Evolutionary conservation across 257 asterid genomes (phyloP), one percentile per base, ranked within the genome.

Genomic region (Solanum chmielewskii): DNA sequence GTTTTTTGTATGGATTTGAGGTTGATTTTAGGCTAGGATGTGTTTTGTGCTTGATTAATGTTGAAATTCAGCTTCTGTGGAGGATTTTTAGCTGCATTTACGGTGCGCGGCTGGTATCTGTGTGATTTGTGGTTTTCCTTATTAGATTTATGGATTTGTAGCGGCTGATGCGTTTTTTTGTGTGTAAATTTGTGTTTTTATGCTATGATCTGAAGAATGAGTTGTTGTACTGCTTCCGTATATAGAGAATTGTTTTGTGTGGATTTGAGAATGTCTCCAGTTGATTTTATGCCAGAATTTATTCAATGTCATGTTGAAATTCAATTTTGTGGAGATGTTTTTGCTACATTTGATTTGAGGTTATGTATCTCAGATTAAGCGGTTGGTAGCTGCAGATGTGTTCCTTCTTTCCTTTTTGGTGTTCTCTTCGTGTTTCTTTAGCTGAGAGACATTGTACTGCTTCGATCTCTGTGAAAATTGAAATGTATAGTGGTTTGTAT

Each of bases 131-230:
- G 84, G 25, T 33, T 23, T 37, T 76, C 5, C 31, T 18, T 64
- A 60, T 39, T 42, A 29, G 47, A 60, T 3, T 80, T 59, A 47
- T 49, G 21, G 37, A 18, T 42, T 42, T 31, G 39, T 76, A 42
- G 37, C 83, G 29, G 60, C 21, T 42, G 37, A 78, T 45, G 23
- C 41, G 66, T 45, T 78, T 45, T 42, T 25, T 45, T 78, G 25
- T 76, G 16, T 78, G 84, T 5, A 29, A 78, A 27, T 78, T 25
- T 44, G 41, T 45, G 5, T 45, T 45, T n/a, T 77, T 13, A 73
- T 52, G 82, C 29, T 73, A 82, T 85, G 92, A 91, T 86, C 89
- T 86, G 86, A 37, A 45, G 75, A 86, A 86, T 18, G 90, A 89
- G 90, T 90, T 64, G 70, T 85, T 59, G 13, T 74, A 33, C 86